Evolutionary conservation across 2,329 filamentous ascomycete genomes (phyloP), one percentile per base, ranked within the genome.

Genomic region (Geosmithia putterillii): DNA sequence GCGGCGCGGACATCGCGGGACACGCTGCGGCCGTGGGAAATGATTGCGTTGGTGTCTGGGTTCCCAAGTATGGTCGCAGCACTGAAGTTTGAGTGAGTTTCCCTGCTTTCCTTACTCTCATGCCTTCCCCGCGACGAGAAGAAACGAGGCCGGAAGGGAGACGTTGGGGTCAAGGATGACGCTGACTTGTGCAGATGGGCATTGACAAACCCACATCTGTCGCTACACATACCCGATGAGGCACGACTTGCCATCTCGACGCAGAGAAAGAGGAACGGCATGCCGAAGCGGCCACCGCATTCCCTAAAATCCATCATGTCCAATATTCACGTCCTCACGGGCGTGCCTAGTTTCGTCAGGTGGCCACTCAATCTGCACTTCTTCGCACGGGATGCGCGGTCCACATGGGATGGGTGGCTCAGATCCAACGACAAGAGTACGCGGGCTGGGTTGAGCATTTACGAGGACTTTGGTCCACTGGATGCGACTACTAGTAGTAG

Each of bases 1-100:
- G 92, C 92, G 23, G 76, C 70, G 23, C 74, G 81, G 40, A 98
- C 92, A 1, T 76, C 82, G 10, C 73, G 76, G 42, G 62, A 67
- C 40, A 78, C 63, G 4, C 63, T 89, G 47, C 74, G 86, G 37
- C 92, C 92, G 0, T 96, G 92, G 88, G 85, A 94, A 57, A 94
- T 95, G 83, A 76, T 86, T 2, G 80, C 79, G 36, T 69, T 95
- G 6, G 83, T 96, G 2, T 84, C 85, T 7, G 90, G 90, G 0
- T 98, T 98, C 50, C 87, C 86, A 0, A 90, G 84, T 51, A 82
- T 82, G 54, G 78, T 90, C 32, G 87, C 86, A 1, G 92, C 92
- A 1, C 65, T 98, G 49, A 90, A 96, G 56, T 96, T 98, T 57
- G 90, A 96, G 83, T 92, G 70, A 57, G 79, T 19, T 19, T 14